Conservation (phyloP, 2,329 filamentous ascomycete species). For the Coniochaeta ligniaria region DNA sequence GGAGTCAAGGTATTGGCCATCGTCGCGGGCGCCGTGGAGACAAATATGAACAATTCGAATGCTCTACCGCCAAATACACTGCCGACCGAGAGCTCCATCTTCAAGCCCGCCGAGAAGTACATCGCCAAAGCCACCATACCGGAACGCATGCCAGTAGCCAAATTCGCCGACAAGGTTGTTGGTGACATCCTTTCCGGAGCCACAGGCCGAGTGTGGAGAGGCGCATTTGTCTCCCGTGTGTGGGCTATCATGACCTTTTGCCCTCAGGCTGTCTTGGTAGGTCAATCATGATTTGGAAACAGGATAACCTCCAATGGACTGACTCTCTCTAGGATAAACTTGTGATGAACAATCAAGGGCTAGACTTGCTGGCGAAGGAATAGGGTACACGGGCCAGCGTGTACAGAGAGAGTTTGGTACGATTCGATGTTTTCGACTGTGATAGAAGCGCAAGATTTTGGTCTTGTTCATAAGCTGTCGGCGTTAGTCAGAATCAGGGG, state of each 20-base stretch:
- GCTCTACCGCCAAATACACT: not conserved
- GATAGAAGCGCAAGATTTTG: not conserved
- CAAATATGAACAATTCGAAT: conserved; percentile 2
- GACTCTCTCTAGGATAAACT: not conserved
- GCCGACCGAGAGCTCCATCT: not conserved
- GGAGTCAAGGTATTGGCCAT: conserved; percentile 18
- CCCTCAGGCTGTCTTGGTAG: not conserved
- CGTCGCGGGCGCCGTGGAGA: conserved; percentile 17
- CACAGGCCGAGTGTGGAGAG: not conserved
- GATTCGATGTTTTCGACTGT: not conserved
- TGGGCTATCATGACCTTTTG: not conserved
- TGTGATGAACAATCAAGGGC: not conserved
- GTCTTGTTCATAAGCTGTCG: not conserved
- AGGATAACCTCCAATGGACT: not conserved
- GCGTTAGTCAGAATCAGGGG: not conserved
- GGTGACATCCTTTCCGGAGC: conserved; percentile 1
- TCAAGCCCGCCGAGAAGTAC: not conserved
- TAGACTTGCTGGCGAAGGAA: not conserved
- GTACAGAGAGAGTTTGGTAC: not conserved
- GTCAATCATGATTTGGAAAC: not conserved
- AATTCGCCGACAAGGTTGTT: conserved; percentile 3
- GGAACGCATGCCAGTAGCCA: not conserved
- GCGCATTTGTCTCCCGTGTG: not conserved
- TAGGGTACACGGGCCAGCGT: not conserved
- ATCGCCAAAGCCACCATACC: not conserved